A percentile compares a stretch with the other conserved stretches of the same genome.
phyloP scores from a whole-genome alignment of 257 asterid genomes.

The Leonotis leonurus region DNA sequence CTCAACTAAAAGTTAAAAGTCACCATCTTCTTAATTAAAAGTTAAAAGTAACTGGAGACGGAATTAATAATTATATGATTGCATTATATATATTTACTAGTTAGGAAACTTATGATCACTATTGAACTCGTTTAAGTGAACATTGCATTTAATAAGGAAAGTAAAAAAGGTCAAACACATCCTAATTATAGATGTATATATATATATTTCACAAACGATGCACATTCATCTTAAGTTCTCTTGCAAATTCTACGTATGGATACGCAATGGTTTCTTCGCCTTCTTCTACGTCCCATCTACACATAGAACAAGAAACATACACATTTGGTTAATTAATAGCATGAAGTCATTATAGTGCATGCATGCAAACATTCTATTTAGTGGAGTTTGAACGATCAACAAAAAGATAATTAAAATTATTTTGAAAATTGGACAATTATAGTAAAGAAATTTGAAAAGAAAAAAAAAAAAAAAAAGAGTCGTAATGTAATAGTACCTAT shows the following conservation, averaged over 20 bases:
- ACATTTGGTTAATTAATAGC: too few relatives aligned
- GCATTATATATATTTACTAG: too few relatives aligned
- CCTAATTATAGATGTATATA: constrained; percentile 4
- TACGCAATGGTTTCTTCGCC: constrained; percentile 56
- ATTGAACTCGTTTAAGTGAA: not conserved
- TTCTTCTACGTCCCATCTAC: constrained; percentile 61
- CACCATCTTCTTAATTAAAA: too few relatives aligned
- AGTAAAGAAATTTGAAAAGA: not conserved
- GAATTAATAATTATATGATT: too few relatives aligned
- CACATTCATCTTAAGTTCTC: constrained; percentile 36
- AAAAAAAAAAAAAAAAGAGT: not conserved
- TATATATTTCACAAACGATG: constrained; percentile 15
- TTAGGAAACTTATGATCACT: too few relatives aligned
- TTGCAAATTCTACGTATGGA: constrained; percentile 64
- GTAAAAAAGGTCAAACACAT: not conserved
- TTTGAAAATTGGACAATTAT: too few relatives aligned
- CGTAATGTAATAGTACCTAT: constrained; percentile 32
- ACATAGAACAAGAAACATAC: not conserved
- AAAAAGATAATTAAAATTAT: too few relatives aligned
- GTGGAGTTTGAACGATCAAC: too few relatives aligned
- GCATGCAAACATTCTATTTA: too few relatives aligned
- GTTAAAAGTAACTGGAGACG: too few relatives aligned
- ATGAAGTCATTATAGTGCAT: too few relatives aligned
- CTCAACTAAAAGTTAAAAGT: too few relatives aligned
- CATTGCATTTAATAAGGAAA: not conserved